Base-by-base conservation (phyloP, 202 grass and related monocot genomes). In the Zoysia matrella region DNA sequence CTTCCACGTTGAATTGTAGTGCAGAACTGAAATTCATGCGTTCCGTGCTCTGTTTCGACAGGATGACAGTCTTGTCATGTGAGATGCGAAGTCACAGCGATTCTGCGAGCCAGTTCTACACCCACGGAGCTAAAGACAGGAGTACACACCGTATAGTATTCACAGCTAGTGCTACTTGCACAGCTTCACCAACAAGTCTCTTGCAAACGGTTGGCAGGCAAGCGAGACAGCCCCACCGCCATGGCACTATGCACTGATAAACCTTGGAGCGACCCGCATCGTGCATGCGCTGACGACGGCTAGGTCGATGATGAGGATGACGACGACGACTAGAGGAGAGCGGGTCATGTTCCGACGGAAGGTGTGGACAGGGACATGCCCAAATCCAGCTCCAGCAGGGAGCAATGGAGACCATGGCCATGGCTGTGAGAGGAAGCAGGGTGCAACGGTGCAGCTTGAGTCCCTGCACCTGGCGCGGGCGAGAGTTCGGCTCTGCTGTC, bases 351-450 rank as follows among this genome's bases (percentile, higher is more conserved):
- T 64, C 88, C 88, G 45, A 86, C 15, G 75, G 84, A 85, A 46
- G 78, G 82, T 11, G 73, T 43, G 1, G 89, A 69, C 55, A 88
- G 69, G 9, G 85, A 88, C 77, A 85, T 91, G 82, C 77, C 74
- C 4, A 87, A 84, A 66, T 90, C 88, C 76, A 90, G 81, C 42
- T 84, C 85, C 47, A 87, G 57, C 3, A 40, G 81, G 8, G 80
- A 72, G 81, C 66, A 84, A 61, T 91, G 80, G 51, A 71, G 84
- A 2, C 72, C 68, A 2, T 78, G 77, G 0, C 82, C 82, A 14
- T 67, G 67, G 14, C 71, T 72, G 60, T 62, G 83, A 6, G 77
- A 65, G 16, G 81, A 47, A 7, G 75, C 16, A 44, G 65, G 72
- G 66, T 68, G 89, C 72, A 78, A 74, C 36, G 41, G 73, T 56